Conservation (phyloP, 2,329 filamentous ascomycete genomes). For the Neoascochyta sp. region DNA sequence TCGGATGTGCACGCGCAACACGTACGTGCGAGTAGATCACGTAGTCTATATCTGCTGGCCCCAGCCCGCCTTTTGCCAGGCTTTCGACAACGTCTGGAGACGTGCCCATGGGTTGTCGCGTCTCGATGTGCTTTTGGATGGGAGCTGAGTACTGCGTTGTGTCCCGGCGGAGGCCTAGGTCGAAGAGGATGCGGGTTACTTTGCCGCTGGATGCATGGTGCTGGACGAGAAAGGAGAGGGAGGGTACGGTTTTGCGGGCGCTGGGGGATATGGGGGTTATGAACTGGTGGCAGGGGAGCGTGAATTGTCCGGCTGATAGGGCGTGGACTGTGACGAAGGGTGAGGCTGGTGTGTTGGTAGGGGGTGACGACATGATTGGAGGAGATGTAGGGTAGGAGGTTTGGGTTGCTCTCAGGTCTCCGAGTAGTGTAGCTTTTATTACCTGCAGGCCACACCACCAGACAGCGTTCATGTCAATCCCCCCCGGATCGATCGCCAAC, state of each 20-base stretch:
- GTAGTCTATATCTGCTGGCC: slow-evolving; percentile 40
- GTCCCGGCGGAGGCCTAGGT: slow-evolving; percentile 52
- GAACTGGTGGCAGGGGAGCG: slow-evolving; percentile 49
- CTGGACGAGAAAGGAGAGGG: slow-evolving; percentile 53
- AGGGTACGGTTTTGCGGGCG: slow-evolving; percentile 51
- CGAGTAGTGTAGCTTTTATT: no score
- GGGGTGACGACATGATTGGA: no score
- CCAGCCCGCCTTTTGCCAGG: slow-evolving; percentile 36
- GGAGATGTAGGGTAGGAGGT: no score
- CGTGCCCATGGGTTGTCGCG: slow-evolving; percentile 44
- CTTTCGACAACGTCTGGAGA: slow-evolving; percentile 41
- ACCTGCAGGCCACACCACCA: no score
- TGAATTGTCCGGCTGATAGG: slow-evolving; percentile 40
- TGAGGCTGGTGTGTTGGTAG: no score
- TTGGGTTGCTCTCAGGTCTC: no score
- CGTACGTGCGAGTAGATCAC: slow-evolving; percentile 43
- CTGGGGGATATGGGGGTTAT: slow-evolving; percentile 44
- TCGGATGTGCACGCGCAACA: not conserved
- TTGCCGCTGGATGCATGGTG: slow-evolving; percentile 42
- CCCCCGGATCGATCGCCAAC: no score
- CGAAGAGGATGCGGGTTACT: slow-evolving; percentile 48
- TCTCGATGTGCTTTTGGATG: slow-evolving; percentile 47
- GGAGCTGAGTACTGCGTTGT: slow-evolving; percentile 43
- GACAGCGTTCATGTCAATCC: no score
- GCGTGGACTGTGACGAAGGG: slow-evolving; percentile 39